Base-by-base conservation (phyloP, 1,139 yeast genomes). In the Sugiyamaella paludigena region DNA sequence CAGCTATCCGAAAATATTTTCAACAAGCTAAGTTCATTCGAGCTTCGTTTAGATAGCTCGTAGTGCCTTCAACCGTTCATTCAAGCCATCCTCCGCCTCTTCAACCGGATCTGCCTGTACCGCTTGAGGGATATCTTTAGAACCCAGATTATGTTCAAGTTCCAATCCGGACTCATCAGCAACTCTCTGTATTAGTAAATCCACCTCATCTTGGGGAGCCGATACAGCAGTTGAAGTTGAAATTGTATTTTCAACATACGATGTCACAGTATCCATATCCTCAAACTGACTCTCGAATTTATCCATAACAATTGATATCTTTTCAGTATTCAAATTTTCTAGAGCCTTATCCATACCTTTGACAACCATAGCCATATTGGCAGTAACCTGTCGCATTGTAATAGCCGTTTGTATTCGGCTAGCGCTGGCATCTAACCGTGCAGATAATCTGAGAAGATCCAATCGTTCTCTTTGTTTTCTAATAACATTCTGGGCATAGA, bases 111-210 rank as follows among this genome's bases (percentile, higher is more conserved):
- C 66, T 53, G 78, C 74, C 41, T 67, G 58, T 7, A 60, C 64
- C 48, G 62, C 57, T 12, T 60, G 60, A 5, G 66, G 71, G 19
- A 40, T 33, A 9, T 70, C 54, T 62, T 53, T 61, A 19, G 79
- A 73, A 50, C 78, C 86, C 65, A 84, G 72, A 35, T 86, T 85
- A 58, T 91, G 98, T 61, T 84, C 84, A 75, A 92, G 76, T 65
- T 94, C 98, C 43, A 94, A 74, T 1, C 98, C 98, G 1, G 97
- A 97, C 66, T 92, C 98, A 65, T 94, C 99, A 0, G 98, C 98
- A 31, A 94, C 92, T 68, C 87, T 91, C 63, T 78, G 89, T 87
- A 94, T 80, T 62, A 94, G 74, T 53, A 85, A 79, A 66, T 92
- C 98, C 30, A 94, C 98, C 59, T 91, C 95, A 52, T 92, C 98